Evolutionary conservation across 2,329 filamentous ascomycete species (phyloP), one percentile per base, ranked within the genome.

Genomic region (Fusarium mundagurra): DNA sequence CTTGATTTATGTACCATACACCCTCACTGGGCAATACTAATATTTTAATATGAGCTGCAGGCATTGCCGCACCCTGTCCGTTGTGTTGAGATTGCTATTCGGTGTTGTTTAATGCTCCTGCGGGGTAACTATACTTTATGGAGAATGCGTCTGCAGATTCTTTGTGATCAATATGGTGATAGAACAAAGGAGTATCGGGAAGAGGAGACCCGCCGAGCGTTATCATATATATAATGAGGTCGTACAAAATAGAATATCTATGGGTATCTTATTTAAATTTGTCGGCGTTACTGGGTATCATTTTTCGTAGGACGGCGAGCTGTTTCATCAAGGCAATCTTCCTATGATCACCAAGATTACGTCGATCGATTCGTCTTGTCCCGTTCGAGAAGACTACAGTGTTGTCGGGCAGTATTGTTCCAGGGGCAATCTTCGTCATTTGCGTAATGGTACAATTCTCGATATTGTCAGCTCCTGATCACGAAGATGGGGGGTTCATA

Each of bases 371-470:
- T 69, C 91, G 86, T 72, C 86, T 85, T 74, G 86, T 84, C 33
- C 91, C 91, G 65, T 89, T 88, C 0, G 92, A 91, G 81, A 90
- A 94, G 29, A 94, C 84, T 10, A 95, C 92, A 0, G 90, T 92
- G 80, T 89, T 90, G 68, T 94, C 92, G 0, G 89, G 88, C 1
- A 95, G 79, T 17, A 85, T 82, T 38, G 90, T 88, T 1, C 88
- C 88, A 16, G 90, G 88, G 0, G 83, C 81, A 47, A 95, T 84
- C 33, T 87, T 85, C 31, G 89, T 91, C 67, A 89, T 86, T 0
- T 92, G 88, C 13, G 92, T 92, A 59, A 95, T 86, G 29, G 92
- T 94, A 77, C 92, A 92, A 79, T 94, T 89, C 86, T 92, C 82
- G 51, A 80, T 24, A 59, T 43, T 29, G 81, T 82, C 39, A 68